Evolutionary conservation across 2,329 filamentous ascomycete genomes (phyloP), one percentile per base, ranked within the genome.

Genomic region (Cercospora sp.): DNA sequence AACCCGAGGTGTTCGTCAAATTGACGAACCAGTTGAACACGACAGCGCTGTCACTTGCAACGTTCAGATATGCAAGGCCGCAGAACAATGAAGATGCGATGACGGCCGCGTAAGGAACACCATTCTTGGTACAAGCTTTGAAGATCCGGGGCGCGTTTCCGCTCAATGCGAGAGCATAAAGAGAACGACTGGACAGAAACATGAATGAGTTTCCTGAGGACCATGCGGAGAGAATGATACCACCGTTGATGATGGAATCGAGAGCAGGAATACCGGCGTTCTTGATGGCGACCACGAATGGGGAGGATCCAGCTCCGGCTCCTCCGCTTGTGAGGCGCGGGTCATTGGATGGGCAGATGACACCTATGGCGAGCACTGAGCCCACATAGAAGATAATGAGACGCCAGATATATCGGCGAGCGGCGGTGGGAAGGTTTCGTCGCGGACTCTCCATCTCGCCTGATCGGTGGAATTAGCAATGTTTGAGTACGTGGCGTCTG

Each of bases 21-120:
- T 90, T 91, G 73, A 88, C 85, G 76, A 92, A 90, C 88, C 90
- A 92, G 63, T 83, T 84, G 77, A 92, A 92, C 6, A 84, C 77
- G 13, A 82, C 79, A 16, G 80, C 77, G 4, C 80, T 80, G 58
- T 75, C 79, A 62, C 78, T 81, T 16, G 78, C 81, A 20, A 82
- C 80, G 65, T 82, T 84, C 13, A 86, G 78, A 70, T 85, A 86
- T 2, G 83, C 81, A 13, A 86, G 80, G 0, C 76, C 76, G 26
- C 79, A 80, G 74, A 85, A 84, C 9, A 82, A 74, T 1, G 80
- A 78, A 3, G 81, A 81, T 12, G 76, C 77, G 0, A 72, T 74
- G 23, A 86, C 83, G 3, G 83, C 83, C 62, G 78, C 78, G 69
- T 85, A 84, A 0, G 85, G 85, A 8, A 86, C 87, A 60, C 90